Conservation (phyloP, 1,139 yeast genomes). For the Tardiomyces depauwii region DNA sequence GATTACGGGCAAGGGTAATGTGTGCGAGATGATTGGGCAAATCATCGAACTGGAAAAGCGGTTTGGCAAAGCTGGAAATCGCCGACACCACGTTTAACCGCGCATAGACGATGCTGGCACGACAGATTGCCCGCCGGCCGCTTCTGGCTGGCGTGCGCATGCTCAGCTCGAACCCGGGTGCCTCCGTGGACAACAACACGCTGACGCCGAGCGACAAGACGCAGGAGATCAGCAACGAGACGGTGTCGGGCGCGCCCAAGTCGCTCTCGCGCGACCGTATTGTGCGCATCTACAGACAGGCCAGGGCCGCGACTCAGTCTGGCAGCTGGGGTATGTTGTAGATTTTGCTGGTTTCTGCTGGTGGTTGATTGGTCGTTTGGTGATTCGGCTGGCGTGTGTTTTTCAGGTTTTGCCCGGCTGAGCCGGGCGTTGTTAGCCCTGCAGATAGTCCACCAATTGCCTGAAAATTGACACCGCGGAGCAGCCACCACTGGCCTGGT, state of each 20-base stretch:
- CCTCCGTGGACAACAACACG: neutral
- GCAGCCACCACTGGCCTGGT: no score
- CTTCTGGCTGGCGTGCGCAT: neutral
- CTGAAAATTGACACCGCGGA: no score
- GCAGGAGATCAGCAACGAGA: neutral
- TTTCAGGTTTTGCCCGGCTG: no score
- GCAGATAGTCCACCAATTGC: no score
- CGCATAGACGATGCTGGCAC: neutral
- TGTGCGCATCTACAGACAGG: slow-evolving; percentile 66
- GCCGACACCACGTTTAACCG: no score
- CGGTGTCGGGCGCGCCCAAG: slow-evolving; percentile 61
- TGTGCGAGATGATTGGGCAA: neutral
- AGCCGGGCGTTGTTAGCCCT: no score
- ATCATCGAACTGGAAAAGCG: neutral
- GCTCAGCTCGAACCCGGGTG: neutral
- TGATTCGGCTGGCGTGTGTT: no score
- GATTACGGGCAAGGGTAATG: neutral
- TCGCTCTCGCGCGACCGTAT: slow-evolving; percentile 53
- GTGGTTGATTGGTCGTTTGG: no score
- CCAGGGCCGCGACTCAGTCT: slow-evolving; percentile 77
- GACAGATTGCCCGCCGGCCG: neutral
- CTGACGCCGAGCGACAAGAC: neutral
- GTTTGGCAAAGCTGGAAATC: no score
- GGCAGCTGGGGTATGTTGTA: slow-evolving; percentile 33
- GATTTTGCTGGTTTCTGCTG: slow-evolving; percentile 4